A percentile compares a stretch with the other conserved stretches of the same genome.
Conservation (phyloP, 2,329 filamentous ascomycete genomes). For the Pseudophaeomoniella oleicola region DNA sequence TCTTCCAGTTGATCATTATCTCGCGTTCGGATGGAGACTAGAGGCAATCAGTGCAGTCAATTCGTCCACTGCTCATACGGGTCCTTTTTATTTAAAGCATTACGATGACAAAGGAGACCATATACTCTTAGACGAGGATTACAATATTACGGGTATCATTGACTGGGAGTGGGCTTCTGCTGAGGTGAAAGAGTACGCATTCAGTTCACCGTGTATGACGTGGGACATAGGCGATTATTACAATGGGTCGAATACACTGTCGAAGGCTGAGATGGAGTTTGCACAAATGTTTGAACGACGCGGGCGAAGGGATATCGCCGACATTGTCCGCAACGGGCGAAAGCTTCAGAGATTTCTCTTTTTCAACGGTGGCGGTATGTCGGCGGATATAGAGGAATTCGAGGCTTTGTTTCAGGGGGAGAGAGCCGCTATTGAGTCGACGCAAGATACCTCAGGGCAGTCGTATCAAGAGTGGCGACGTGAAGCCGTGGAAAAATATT, state of each 20-base stretch:
- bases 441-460: too few species aligned
- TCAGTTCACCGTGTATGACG: slow-evolving; percentile 27
- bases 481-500: too few species aligned
- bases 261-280: slow-evolving; percentile 25
- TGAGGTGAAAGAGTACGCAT: slow-evolving; percentile 21
- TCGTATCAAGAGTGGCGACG: too few species aligned
- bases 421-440: too few species aligned
- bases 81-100: slow-evolving; percentile 35
- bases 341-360: slow-evolving; percentile 25
- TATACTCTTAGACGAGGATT: slow-evolving; percentile 30
- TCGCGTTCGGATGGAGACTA: too few species aligned
- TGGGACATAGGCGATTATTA: slow-evolving; percentile 29
- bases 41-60: too few species aligned
- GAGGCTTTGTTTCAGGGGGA: too few species aligned
- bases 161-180: slow-evolving; percentile 30
- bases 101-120: slow-evolving; percentile 36
- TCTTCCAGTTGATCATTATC: too few species aligned
- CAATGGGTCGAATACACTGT: slow-evolving; percentile 17
- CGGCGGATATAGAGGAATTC: too few species aligned
- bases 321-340: slow-evolving; percentile 21
- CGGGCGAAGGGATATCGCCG: slow-evolving; percentile 20
- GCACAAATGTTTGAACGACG: slow-evolving; percentile 20
- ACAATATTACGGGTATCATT: slow-evolving; percentile 33
- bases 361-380: too few species aligned
- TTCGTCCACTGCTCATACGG: too few species aligned